A percentile compares a stretch with the other conserved stretches of the same genome.
These are phyloP conservation scores for Didymosphaeria variabile DNA, from an alignment of 2,329 filamentous ascomycete genomes.

Conservation along the genomic window DNA sequence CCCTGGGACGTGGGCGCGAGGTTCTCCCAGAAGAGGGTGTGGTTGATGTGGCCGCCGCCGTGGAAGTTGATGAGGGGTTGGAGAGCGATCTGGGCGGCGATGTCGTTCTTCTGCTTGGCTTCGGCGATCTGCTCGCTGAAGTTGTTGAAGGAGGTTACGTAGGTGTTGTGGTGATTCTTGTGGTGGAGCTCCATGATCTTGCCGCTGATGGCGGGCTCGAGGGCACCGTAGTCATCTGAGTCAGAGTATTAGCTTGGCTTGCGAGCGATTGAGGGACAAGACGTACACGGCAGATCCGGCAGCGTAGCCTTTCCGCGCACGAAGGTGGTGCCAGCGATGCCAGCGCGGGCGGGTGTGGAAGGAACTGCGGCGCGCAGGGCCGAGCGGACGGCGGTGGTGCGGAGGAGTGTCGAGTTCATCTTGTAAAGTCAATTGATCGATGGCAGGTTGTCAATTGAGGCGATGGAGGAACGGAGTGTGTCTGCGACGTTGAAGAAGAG, in stretches of 20 bases:
- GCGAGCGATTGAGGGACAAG: neutral
- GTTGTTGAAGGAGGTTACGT: slow-evolving; percentile 88
- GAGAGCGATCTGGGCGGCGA: slow-evolving; percentile 63
- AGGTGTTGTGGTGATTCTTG: slow-evolving; percentile 93
- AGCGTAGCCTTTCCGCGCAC: slow-evolving; percentile 90
- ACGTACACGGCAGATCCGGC: slow-evolving; percentile 81
- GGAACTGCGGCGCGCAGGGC: slow-evolving; percentile 74
- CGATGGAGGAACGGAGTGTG: slow-evolving; percentile 13
- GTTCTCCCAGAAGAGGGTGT: slow-evolving; percentile 75
- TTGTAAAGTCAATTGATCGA: slow-evolving; percentile 31
- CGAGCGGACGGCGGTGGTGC: slow-evolving; percentile 74
- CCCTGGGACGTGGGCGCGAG: slow-evolving; percentile 72
- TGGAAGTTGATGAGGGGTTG: slow-evolving; percentile 72
- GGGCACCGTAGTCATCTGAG: slow-evolving; percentile 92
- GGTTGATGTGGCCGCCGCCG: slow-evolving; percentile 73
- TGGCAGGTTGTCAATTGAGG: neutral
- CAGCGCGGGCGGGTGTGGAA: slow-evolving; percentile 67
- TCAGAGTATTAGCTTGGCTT: neutral
- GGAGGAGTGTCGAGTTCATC: slow-evolving; percentile 82
- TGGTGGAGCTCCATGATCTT: slow-evolving; percentile 98
- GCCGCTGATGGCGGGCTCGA: slow-evolving; percentile 83
- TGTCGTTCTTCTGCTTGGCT: slow-evolving; percentile 63
- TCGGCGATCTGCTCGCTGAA: slow-evolving; percentile 75
- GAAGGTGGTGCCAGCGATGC: slow-evolving; percentile 77
- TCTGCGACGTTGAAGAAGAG: slow-evolving; percentile 12